A percentile compares a stretch with the other conserved stretches of the same genome.
Conservation (phyloP, 306 rosid genomes). For the Lablab purpureus region DNA sequence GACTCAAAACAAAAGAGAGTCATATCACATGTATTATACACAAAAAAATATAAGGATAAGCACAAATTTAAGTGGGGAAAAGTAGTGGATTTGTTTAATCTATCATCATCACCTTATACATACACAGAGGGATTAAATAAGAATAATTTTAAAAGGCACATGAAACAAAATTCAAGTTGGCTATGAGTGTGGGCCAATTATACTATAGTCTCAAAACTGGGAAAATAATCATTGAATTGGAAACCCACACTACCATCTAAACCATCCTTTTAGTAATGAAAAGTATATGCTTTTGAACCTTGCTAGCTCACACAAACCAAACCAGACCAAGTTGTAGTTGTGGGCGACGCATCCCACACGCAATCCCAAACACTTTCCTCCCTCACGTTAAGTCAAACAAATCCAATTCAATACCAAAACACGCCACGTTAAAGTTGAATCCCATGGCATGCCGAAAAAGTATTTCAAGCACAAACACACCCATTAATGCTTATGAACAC, state of each 20-base stretch:
- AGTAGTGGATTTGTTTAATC: not conserved
- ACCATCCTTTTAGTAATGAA: constrained; percentile 50
- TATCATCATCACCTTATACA: not conserved
- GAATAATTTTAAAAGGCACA: constrained; percentile 30
- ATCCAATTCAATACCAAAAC: constrained; percentile 32
- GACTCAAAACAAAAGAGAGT: constrained; percentile 44
- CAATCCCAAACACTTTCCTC: constrained; percentile 44
- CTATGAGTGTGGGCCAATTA: constrained; percentile 38
- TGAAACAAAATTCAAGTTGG: constrained; percentile 46
- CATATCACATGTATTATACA: constrained; percentile 30
- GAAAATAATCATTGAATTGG: constrained; percentile 37
- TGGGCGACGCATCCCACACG: constrained; percentile 60
- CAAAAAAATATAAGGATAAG: constrained; percentile 36
- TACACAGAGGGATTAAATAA: not conserved
- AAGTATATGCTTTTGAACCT: constrained; percentile 38
- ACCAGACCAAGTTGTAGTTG: constrained; percentile 25
- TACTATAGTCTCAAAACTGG: constrained; percentile 7
- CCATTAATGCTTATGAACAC: not conserved
- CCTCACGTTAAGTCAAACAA: constrained; percentile 56
- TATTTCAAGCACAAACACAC: constrained; percentile 14
- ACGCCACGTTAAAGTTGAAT: constrained; percentile 42
- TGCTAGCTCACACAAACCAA: constrained; percentile 33
- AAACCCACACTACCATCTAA: constrained; percentile 43
- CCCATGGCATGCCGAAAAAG: constrained; percentile 20
- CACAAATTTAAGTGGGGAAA: constrained; percentile 25